A percentile compares a stretch with the other conserved stretches of the same genome.
Evolutionary conservation across 148 eudicot genomes (phyloP).

Genomic region (Nepenthes mirabilis): DNA sequence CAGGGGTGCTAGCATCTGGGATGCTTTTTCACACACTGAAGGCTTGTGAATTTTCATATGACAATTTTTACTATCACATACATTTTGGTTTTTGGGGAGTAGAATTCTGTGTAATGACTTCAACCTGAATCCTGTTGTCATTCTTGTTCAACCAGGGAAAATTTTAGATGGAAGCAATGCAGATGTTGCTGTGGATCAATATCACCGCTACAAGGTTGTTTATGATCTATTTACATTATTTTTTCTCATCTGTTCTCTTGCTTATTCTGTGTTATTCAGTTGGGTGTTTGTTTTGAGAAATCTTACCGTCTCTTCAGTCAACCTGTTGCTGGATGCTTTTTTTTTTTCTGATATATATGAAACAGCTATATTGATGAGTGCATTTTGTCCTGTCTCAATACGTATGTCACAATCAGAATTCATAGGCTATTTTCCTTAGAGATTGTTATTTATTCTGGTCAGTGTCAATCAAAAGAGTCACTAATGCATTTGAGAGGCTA

Average conservation of each 20-base stretch:
- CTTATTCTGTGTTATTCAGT: background rate
- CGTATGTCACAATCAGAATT: too few species aligned
- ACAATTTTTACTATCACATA: background rate
- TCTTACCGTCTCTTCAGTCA: background rate
- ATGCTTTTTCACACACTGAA: conserved; percentile 36
- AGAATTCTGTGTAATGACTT: background rate
- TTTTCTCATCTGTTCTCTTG: background rate
- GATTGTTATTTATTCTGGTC: too few species aligned
- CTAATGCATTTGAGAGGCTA: too few species aligned
- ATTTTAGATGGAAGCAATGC: conserved; percentile 56
- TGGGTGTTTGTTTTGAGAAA: background rate
- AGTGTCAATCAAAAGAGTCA: too few species aligned
- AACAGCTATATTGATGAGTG: background rate
- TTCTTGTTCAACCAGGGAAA: conserved; percentile 23
- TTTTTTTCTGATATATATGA: too few species aligned
- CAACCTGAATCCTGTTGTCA: background rate
- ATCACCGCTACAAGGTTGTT: conserved; percentile 71
- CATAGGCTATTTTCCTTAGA: too few species aligned
- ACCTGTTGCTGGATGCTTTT: too few species aligned
- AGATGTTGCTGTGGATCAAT: conserved; percentile 79
- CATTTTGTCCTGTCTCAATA: background rate
- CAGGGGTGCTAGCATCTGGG: conserved; percentile 70
- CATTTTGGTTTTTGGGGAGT: background rate
- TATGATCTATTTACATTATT: conserved; percentile 1
- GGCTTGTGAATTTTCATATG: conserved; percentile 15